Base-by-base conservation (phyloP, 2,329 filamentous ascomycete species). In the Chlorencoelia australis region DNA sequence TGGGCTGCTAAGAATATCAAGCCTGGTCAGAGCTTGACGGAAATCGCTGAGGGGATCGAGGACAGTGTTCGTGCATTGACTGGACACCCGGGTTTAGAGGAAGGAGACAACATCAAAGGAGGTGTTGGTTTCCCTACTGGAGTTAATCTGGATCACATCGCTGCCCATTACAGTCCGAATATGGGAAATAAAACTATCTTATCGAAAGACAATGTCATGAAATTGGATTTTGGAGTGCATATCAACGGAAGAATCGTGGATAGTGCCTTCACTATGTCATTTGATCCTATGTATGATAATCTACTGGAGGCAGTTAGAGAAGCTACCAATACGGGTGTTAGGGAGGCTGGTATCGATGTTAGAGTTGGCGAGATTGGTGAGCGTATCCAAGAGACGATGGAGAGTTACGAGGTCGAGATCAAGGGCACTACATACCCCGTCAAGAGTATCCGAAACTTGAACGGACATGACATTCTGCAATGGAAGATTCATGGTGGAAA, bases 401-500 rank as follows among this genome's bases (percentile, higher is more conserved):
- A 76, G 53, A 73, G 68, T 53, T 75, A 75, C 46, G 72, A 76
- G 49, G 64, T 72, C 14, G 66, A 70, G 40, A 65, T 76, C 33
- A 61, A 63, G 22, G 67, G 68, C 7, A 63, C 66, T 44, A 68
- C 60, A 3, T 63, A 63, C 49, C 71, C 68, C 4, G 64, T 76
- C 39, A 75, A 75, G 49, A 56, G 68, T 1, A 67, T 75, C 31
- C 63, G 68, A 22, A 68, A 67, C 48, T 52, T 76, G 34, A 69
- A 64, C 34, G 72, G 86, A 7, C 88, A 95, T 66, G 89, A 83
- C 48, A 95, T 95, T 54, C 70, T 84, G 39, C 87, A 78, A 43
- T 91, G 88, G 66, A 79, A 77, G 58, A 95, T 95, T 51, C 88
- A 95, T 63, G 87, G 88, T 40, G 82, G 77, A 52, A 95, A 95